Base-by-base conservation (phyloP, 768 basidiomycete species). In the Termitomyces titanicus region DNA sequence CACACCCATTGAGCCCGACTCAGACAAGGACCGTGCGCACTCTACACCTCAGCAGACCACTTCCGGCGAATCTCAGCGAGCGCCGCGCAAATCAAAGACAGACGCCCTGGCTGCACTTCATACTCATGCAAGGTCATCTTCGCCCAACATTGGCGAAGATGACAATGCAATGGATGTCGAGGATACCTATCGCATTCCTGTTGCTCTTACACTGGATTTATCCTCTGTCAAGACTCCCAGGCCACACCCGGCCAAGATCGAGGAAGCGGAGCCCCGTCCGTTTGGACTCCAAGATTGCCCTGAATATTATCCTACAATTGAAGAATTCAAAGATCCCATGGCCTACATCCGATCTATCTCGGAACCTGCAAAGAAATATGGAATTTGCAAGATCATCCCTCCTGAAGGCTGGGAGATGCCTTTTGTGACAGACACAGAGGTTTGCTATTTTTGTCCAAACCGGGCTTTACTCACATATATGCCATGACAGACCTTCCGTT, bases 331-430 rank as follows among this genome's bases (percentile, higher is more conserved):
- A 67, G 92, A 98, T 73, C 94, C 96, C 35, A 88, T 97, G 88
- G 81, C 82, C 42, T 99, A 98, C 71, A 90, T 99, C 70, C 84
- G 82, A 68, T 84, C 85, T 55, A 89, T 95, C 60, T 80, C 86
- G 18, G 82, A 83, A 49, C 71, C 76, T 31, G 96, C 89, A 0
- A 79, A 77, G 66, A 72, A 82, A 46, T 92, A 82, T 66, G 97
- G 97, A 24, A 94, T 99, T 63, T 95, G 92, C 75, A 99, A 99
- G 76, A 85, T 99, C 54, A 82, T 98, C 24, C 97, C 97, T 58
- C 97, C 97, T 2, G 78, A 80, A 53, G 89, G 82, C 20, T 99
- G 97, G 97, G 82, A 88, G 63, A 96, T 97, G 86, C 92, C 96
- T 8, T 98, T 97, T 67, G 87, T 92, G 11, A 91, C 95, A 43